Base-by-base conservation (phyloP, 1,284 basidiomycete genomes). In the Papiliotrema nemorosa region DNA sequence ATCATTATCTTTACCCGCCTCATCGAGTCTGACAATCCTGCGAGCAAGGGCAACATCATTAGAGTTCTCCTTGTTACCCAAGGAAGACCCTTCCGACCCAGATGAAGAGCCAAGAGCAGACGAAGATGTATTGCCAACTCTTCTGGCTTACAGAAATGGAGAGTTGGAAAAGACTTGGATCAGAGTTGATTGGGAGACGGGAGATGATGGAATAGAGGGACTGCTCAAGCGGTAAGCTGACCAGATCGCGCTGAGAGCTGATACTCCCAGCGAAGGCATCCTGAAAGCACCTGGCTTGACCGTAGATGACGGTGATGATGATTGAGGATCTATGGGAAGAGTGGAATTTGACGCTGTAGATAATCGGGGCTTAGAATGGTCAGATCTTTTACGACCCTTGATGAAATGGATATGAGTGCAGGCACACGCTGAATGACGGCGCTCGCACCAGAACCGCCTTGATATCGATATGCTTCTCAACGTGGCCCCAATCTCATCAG, bases 91-190 rank as follows among this genome's bases (percentile, higher is more conserved):
- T 2, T 52, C 48, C 3, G 43, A 52, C 9, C 22, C 49, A 22
- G 59, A 61, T 13, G 57, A 51, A 25, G 53, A 58, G 18, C 47
- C 52, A 20, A 40, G 49, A 36, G 53, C 71, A 1, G 73, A 75
- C 57, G 64, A 66, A 2, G 73, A 73, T 38, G 73, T 75, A 1
- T 52, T 75, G n/a, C 73, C 73, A 9, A 67, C 68, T 3, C 47
- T 75, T 36, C 60, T 75, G 35, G 67, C 64, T 12, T 75, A 75
- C 44, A 61, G 60, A 29, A 59, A 68, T 47, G 73, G 73, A 27
- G 71, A 69, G 53, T 58, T 68, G 40, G 65, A 54, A 47, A 64
- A 59, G 49, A 73, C 54, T 25, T 72, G 67, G 66, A 64, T 69
- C 0, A 60, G 72, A 35, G 67, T 72, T 9, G 72, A 74, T 55